Base-by-base conservation (phyloP, 140 eudicot genomes). In the Oenanthe javanica region DNA sequence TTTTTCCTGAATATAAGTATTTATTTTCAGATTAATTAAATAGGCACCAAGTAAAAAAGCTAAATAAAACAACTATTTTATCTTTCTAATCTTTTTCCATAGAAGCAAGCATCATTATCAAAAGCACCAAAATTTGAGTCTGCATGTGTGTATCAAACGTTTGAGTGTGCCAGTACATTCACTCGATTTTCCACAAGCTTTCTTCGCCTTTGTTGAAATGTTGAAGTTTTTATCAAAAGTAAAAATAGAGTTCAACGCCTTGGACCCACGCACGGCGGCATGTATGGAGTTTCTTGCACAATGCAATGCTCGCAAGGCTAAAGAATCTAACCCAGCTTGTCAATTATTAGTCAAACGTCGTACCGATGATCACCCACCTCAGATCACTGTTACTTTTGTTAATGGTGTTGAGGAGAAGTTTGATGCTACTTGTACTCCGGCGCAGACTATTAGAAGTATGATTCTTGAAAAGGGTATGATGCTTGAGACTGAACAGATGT, bases 251-350 rank as follows among this genome's bases (percentile, higher is more conserved):
- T 94, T 94, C 92, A 94, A 94, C 78, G 96, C 98, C 5, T 85
- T 94, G 59, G 98, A 91, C 84, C 90, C 97, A 76, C 96, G 98
- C 14, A 84, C 91, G 48, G 97, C 96, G 4, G 89, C 97, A 36
- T 94, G 98, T 84, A 88, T 94, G 97, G 98, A 94, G 81, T 90
- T 94, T 57, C 51, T 94, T 40, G 97, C 98, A 13, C 98, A 91
- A 71, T 94, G 98, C 90, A 92, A 89, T 73, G 91, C 97, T 40
- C 96, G 93, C 77, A 90, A 92, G 59, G 96, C 98, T 19, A 94
- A 88, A 73, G 97, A 94, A 63, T 94, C 98, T 10, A 94, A 94
- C 85, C 98, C 98, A 9, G 81, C 88, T 16, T 94, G 98, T 57
- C 96, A 90, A 40, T 46, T 91, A 69, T 86, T 84, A 48, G 98